These are phyloP conservation scores for Boletus bicolor DNA, from an alignment of 768 basidiomycete genomes.

Conservation along the genomic window DNA sequence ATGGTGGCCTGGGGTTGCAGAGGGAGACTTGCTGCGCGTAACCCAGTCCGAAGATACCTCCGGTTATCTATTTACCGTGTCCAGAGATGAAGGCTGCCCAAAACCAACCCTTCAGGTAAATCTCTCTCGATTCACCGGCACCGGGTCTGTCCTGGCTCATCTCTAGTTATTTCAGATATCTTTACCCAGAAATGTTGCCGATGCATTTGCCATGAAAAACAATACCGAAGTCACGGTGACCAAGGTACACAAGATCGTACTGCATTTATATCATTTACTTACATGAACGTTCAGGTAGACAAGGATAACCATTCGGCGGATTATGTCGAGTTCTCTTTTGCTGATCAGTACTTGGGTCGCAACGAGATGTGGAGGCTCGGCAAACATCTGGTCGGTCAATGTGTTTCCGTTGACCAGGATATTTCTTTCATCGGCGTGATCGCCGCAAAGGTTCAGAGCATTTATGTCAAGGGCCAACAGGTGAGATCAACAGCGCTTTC, in stretches of 20 bases:
- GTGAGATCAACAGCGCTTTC: constrained; percentile 34
- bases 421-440: constrained; percentile 81
- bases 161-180: constrained; percentile 52
- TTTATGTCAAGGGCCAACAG: constrained; percentile 68
- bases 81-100: constrained; percentile 55
- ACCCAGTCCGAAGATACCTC: constrained; percentile 39
- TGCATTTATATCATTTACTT: constrained; percentile 8
- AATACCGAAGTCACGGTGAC: constrained; percentile 68
- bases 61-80: constrained; percentile 63
- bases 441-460: constrained; percentile 75
- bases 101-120: constrained; percentile 66
- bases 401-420: constrained; percentile 81
- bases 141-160: background rate
- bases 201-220: constrained; percentile 67
- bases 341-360: constrained; percentile 92
- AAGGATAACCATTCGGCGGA: constrained; percentile 60
- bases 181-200: constrained; percentile 68
- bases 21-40: constrained; percentile 72
- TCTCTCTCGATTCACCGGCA: background rate
- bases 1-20: constrained; percentile 74
- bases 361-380: constrained; percentile 96
- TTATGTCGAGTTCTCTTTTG: constrained; percentile 87
- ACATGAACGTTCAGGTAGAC: constrained; percentile 53
- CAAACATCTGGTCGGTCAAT: constrained; percentile 76
- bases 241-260: constrained; percentile 44